phyloP scores from a whole-genome alignment of 1,139 yeast species.

The Pichia sp. region DNA sequence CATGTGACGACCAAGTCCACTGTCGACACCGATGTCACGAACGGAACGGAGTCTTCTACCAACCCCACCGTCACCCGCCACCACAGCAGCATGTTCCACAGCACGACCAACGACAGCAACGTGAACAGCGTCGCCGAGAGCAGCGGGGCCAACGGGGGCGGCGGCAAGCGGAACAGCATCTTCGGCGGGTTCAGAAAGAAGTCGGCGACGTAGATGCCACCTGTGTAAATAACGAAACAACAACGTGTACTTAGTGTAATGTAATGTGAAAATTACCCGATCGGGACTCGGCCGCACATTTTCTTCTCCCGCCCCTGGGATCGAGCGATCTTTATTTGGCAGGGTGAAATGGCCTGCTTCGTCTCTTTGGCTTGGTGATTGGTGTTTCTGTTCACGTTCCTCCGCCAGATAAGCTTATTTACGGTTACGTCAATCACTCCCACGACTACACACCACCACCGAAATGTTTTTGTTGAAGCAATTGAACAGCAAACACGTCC shows the following conservation, averaged over 20 bases:
- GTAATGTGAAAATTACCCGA: neutral
- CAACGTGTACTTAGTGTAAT: too few relatives aligned
- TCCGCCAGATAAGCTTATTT: constrained; percentile 5
- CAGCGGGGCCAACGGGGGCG: too few relatives aligned
- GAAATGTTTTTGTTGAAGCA: neutral
- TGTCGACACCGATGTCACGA: neutral
- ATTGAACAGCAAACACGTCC: neutral
- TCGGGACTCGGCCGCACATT: too few relatives aligned
- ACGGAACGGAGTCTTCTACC: constrained; percentile 1
- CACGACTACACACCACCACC: too few relatives aligned
- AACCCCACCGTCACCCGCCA: neutral
- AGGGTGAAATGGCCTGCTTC: too few relatives aligned
- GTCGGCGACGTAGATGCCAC: neutral
- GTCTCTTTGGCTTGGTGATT: too few relatives aligned
- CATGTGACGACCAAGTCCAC: constrained; percentile 2
- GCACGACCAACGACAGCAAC: neutral
- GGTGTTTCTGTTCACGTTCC: too few relatives aligned
- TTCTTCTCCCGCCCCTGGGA: too few relatives aligned
- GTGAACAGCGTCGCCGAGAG: neutral
- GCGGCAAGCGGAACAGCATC: neutral
- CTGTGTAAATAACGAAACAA: too few relatives aligned
- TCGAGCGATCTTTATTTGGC: too few relatives aligned
- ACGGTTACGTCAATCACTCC: too few relatives aligned
- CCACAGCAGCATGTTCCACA: constrained; percentile 1
- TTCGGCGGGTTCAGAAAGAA: neutral